Conservation (phyloP, 164 flowering plant genomes). For the Umbilicus rupestris region DNA sequence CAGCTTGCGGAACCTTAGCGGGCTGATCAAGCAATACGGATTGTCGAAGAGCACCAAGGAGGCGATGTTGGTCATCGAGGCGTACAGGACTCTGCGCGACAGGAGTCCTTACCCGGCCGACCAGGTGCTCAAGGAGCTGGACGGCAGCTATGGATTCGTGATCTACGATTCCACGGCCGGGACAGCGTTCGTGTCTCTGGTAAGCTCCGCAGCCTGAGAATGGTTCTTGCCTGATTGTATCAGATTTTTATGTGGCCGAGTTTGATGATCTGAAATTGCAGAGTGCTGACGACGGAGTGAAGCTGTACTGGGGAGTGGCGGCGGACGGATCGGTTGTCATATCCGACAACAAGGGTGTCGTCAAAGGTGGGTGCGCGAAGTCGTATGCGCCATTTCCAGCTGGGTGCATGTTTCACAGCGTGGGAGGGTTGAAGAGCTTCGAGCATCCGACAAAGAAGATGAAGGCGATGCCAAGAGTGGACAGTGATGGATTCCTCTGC, state of each 20-base stretch:
- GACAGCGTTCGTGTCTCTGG: slow-evolving; percentile 59
- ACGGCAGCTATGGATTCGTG: slow-evolving; percentile 67
- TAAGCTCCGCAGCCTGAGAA: slow-evolving; percentile 16
- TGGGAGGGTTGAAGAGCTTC: slow-evolving; percentile 53
- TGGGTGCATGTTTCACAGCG: slow-evolving; percentile 71
- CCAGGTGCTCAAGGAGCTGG: slow-evolving; percentile 64
- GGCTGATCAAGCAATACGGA: slow-evolving; percentile 63
- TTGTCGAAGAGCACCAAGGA: slow-evolving; percentile 55
- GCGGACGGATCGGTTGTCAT: slow-evolving; percentile 70
- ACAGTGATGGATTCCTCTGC: slow-evolving; percentile 64
- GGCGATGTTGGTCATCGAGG: slow-evolving; percentile 68
- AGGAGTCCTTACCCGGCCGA: slow-evolving; percentile 74
- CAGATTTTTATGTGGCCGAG: background rate
- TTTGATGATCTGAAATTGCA: no score
- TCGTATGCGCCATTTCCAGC: slow-evolving; percentile 77
- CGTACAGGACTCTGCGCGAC: slow-evolving; percentile 74
- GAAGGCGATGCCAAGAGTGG: slow-evolving; percentile 71
- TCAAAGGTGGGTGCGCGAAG: slow-evolving; percentile 64
- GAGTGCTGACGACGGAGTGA: slow-evolving; percentile 41
- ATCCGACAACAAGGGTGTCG: slow-evolving; percentile 41
- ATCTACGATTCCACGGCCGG: slow-evolving; percentile 49
- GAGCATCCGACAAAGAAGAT: slow-evolving; percentile 69
- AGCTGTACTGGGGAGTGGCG: slow-evolving; percentile 69
- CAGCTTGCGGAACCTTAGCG: slow-evolving; percentile 42
- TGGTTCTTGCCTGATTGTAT: background rate